Evolutionary conservation across 306 rosid genomes (phyloP).

Genomic region (Comarum palustre): DNA sequence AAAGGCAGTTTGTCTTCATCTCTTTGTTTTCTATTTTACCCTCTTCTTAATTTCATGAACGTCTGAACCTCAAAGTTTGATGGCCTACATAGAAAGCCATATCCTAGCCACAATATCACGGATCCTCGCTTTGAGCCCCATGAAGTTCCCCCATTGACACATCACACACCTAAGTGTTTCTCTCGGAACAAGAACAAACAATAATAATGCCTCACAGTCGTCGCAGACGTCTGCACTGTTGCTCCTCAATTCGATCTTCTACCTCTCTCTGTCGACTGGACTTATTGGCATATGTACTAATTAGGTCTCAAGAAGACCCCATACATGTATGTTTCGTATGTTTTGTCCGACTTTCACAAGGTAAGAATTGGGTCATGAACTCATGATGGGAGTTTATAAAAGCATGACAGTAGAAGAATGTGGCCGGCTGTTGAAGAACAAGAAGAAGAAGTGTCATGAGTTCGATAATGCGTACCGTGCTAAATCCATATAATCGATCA

Average conservation of each 20-base stretch:
- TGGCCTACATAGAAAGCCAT: conserved; percentile 30
- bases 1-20: conserved; percentile 34
- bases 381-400: neutral
- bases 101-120: conserved; percentile 49
- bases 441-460: neutral
- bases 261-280: neutral
- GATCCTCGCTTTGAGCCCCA: conserved; percentile 39
- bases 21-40: neutral
- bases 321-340: neutral
- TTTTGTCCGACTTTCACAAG: neutral
- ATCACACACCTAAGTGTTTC: conserved; percentile 12
- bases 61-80: conserved; percentile 3
- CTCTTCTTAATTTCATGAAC: neutral
- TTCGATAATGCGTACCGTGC: too few relatives aligned
- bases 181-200: conserved; percentile 12
- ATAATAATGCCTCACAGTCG: too few relatives aligned
- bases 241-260: conserved; percentile 8
- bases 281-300: conserved; percentile 21
- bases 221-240: conserved; percentile 24
- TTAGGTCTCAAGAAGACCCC: neutral
- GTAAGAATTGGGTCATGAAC: neutral
- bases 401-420: neutral
- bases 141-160: conserved; percentile 15
- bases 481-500: too few relatives aligned
- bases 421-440: neutral